Evolutionary conservation across 2,329 filamentous ascomycete species (phyloP).

Genomic region (Botrytis paeoniae): DNA sequence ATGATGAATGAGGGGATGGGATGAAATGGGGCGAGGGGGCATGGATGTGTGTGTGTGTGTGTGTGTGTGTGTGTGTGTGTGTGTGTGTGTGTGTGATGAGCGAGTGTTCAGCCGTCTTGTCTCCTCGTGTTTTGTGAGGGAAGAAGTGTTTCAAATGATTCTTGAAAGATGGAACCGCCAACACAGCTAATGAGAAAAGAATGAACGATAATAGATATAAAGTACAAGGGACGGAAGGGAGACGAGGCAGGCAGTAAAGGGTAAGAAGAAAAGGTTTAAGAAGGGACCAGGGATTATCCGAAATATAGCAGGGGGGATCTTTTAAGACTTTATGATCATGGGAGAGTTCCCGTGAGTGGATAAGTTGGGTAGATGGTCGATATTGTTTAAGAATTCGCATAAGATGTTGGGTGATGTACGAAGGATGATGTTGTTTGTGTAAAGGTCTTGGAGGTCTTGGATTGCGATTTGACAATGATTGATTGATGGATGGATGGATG

Average conservation of each 20-base stretch:
- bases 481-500: neutral
- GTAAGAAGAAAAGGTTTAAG: neutral
- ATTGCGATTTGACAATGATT: neutral
- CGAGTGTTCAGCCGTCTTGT: neutral
- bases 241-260: neutral
- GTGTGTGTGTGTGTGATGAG: neutral
- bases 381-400: neutral
- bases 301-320: neutral
- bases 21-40: neutral
- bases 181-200: neutral
- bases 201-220: neutral
- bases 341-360: neutral
- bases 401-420: neutral
- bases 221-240: neutral
- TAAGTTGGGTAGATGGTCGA: neutral
- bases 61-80: neutral
- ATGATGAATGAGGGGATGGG: neutral
- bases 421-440: neutral
- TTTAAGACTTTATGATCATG: neutral
- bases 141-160: constrained; percentile 6
- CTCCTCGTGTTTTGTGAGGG: neutral
- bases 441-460: neutral
- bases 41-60: neutral
- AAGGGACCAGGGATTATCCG: neutral
- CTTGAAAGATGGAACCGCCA: neutral